Evolutionary conservation across 345 rosid genomes (phyloP).

Genomic region (Carallia pectinifolia): DNA sequence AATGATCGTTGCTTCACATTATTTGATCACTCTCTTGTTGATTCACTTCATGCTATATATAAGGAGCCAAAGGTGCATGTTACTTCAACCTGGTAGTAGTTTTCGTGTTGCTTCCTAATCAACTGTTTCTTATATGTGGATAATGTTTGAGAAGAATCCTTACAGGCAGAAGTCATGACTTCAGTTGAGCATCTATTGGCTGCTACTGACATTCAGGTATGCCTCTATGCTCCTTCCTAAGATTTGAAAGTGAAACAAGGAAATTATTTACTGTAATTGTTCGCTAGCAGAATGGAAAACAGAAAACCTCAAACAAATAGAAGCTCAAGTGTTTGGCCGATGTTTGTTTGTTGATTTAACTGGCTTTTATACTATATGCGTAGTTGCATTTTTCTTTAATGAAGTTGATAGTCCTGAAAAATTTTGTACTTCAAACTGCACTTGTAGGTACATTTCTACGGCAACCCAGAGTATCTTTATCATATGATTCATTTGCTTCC

Average conservation of each 20-base stretch:
- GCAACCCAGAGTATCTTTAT: neutral
- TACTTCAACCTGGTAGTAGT: constrained; percentile 6
- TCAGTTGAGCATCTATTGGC: constrained; percentile 69
- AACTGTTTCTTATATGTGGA: constrained; percentile 13
- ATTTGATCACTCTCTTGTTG: constrained; percentile 78
- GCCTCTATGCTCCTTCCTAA: constrained; percentile 8
- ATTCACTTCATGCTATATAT: constrained; percentile 69
- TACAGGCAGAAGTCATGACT: constrained; percentile 87
- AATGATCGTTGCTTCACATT: constrained; percentile 79
- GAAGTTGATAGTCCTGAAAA: neutral
- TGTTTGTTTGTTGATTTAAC: neutral
- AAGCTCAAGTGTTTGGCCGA: neutral
- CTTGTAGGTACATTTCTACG: neutral
- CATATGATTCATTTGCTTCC: neutral
- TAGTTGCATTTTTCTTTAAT: neutral
- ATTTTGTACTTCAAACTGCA: neutral
- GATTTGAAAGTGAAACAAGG: neutral
- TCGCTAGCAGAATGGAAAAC: neutral
- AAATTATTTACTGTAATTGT: neutral
- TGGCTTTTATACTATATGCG: neutral
- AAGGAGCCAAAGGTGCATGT: constrained; percentile 73
- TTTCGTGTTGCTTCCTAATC: constrained; percentile 13
- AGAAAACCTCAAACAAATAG: neutral
- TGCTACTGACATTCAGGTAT: constrained; percentile 86
- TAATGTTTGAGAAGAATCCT: constrained; percentile 1